Percentiles rank a stretch among this genome's conserved stretches.
Conservation (phyloP, 768 basidiomycete genomes). For the Exsudoporus frostii region DNA sequence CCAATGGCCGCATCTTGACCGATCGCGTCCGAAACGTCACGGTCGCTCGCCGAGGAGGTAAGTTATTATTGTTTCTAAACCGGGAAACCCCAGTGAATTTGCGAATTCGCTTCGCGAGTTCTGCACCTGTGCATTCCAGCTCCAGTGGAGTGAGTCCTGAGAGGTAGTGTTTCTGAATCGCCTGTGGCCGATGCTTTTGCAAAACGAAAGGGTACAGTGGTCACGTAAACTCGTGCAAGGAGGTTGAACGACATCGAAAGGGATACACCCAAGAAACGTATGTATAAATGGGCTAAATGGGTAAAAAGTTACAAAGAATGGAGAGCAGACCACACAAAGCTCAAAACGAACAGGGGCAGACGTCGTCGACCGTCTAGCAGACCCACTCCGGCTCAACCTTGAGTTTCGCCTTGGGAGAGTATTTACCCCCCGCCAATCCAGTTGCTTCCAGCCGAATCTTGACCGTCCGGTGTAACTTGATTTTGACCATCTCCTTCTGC, state of each 20-base stretch:
- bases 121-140: neutral
- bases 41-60: neutral
- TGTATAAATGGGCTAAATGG: too few species aligned
- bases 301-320: neutral
- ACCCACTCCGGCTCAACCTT: slow-evolving; percentile 39
- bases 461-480: slow-evolving; percentile 50
- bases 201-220: neutral
- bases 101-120: too few species aligned
- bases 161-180: neutral
- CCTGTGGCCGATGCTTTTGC: neutral
- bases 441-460: slow-evolving; percentile 50
- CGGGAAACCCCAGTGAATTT: neutral
- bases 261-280: neutral
- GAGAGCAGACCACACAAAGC: neutral
- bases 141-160: neutral
- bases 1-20: neutral
- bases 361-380: slow-evolving; percentile 27
- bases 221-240: neutral
- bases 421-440: slow-evolving; percentile 30
- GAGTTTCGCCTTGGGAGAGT: slow-evolving; percentile 41
- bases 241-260: neutral
- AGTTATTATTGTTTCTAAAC: slow-evolving; percentile 2
- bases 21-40: neutral
- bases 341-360: neutral
- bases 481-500: slow-evolving; percentile 31